phyloP scores from a whole-genome alignment of 441 rosid species.

The Kokia cookei region DNA sequence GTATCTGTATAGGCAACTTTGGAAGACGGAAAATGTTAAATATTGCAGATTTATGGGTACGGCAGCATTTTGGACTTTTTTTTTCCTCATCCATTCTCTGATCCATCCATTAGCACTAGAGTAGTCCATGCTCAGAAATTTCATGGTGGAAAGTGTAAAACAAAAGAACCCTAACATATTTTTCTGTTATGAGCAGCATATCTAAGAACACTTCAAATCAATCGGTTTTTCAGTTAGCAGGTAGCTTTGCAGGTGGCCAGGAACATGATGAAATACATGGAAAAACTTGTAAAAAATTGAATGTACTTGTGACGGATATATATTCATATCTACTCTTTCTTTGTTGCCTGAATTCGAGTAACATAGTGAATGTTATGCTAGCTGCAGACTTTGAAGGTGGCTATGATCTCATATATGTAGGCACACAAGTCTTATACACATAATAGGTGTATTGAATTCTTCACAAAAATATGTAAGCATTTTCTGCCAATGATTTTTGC shows the following conservation, averaged over 20 bases:
- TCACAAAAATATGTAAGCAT: too few relatives aligned
- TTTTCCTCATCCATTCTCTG: neutral
- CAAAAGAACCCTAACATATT: too few relatives aligned
- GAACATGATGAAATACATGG: too few relatives aligned
- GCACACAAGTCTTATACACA: neutral
- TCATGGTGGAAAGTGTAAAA: too few relatives aligned
- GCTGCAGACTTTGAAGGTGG: neutral
- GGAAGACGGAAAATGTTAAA: constrained; percentile 19
- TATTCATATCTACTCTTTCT: too few relatives aligned
- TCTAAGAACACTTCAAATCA: too few relatives aligned
- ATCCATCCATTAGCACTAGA: neutral
- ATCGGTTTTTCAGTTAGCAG: neutral
- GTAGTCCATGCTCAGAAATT: neutral
- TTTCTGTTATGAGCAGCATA: too few relatives aligned
- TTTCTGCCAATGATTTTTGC: too few relatives aligned
- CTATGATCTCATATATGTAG: neutral
- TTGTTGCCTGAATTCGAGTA: too few relatives aligned
- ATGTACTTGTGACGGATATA: too few relatives aligned
- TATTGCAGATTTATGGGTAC: neutral
- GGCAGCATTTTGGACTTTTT: neutral
- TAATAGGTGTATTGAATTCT: neutral
- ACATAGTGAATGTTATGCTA: neutral
- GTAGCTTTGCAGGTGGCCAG: neutral
- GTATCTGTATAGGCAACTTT: constrained; percentile 32
- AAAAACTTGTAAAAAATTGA: too few relatives aligned